Percentiles rank a stretch among this genome's conserved stretches.
Evolutionary conservation across 2,329 filamentous ascomycete species (phyloP).

Genomic region (Verticillium tricorpus): DNA sequence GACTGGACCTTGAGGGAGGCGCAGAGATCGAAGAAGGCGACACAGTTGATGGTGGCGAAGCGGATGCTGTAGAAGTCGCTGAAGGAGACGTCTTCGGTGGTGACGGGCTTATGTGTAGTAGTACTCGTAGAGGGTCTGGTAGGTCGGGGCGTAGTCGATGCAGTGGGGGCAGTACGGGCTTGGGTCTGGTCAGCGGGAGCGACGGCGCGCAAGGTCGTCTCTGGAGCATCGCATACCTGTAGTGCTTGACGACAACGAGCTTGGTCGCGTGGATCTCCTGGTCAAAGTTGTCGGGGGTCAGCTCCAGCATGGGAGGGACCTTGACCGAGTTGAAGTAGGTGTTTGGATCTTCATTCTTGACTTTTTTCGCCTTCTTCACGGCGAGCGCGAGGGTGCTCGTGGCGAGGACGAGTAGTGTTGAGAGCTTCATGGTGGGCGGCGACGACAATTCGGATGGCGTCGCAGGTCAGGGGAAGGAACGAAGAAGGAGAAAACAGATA

Average conservation of each 20-base stretch:
- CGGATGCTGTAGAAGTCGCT: constrained; percentile 82
- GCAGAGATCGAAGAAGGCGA: constrained; percentile 78
- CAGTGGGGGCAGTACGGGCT: constrained; percentile 69
- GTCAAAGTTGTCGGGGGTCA: constrained; percentile 55
- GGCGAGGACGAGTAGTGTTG: constrained; percentile 42
- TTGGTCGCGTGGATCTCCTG: constrained; percentile 49
- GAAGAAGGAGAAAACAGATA: neutral
- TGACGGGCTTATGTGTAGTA: constrained; percentile 78
- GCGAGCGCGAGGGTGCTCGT: constrained; percentile 35
- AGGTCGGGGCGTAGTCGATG: constrained; percentile 73
- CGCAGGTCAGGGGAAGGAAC: neutral
- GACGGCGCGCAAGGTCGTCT: constrained; percentile 1
- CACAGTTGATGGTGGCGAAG: constrained; percentile 82
- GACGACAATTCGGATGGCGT: neutral
- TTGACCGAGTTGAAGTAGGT: constrained; percentile 63
- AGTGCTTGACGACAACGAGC: constrained; percentile 58
- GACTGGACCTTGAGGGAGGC: constrained; percentile 58
- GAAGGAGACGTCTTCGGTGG: constrained; percentile 58
- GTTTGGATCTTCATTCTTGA: constrained; percentile 25
- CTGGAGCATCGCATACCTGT: constrained; percentile 46
- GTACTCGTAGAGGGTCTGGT: constrained; percentile 91
- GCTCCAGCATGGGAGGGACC: constrained; percentile 60
- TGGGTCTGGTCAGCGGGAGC: constrained; percentile 17
- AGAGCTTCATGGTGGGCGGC: constrained; percentile 37
- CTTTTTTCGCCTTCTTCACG: constrained; percentile 30